Conservation (phyloP, 148 eudicot genomes). For the Agrostemma githago region DNA sequence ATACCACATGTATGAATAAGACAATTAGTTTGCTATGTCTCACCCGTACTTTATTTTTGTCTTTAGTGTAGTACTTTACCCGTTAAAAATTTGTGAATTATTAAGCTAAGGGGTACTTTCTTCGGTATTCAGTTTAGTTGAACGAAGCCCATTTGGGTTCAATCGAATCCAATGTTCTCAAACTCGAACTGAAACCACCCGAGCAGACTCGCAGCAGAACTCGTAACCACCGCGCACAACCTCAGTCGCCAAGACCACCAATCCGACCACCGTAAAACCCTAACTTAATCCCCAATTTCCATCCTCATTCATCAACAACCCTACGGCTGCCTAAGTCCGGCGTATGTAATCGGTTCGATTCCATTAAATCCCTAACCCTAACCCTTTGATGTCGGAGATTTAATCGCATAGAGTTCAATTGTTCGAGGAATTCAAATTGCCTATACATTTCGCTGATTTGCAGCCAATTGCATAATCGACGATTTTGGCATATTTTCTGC, state of each 20-base stretch:
- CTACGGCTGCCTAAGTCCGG: constrained; percentile 41
- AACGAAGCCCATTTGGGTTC: too few species aligned
- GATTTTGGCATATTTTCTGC: neutral
- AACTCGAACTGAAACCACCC: too few species aligned
- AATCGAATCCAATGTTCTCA: too few species aligned
- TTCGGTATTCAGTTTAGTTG: too few species aligned
- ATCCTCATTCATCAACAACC: constrained; percentile 46
- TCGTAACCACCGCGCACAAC: neutral
- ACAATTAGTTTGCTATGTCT: too few species aligned
- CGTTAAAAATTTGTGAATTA: too few species aligned
- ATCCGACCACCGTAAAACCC: constrained; percentile 39
- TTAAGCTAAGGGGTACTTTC: too few species aligned
- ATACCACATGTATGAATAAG: too few species aligned
- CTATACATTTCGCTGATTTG: neutral
- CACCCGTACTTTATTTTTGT: too few species aligned
- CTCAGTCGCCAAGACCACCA: constrained; percentile 15
- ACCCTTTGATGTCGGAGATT: constrained; percentile 37
- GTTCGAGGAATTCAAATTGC: neutral
- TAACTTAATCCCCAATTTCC: constrained; percentile 72
- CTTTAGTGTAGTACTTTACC: too few species aligned
- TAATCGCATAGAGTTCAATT: neutral
- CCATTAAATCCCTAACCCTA: constrained; percentile 43
- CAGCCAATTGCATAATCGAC: neutral
- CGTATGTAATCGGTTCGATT: constrained; percentile 18
- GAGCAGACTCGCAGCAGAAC: too few species aligned